Evolutionary conservation across 1,284 basidiomycete species (phyloP), one percentile per base, ranked within the genome.

Genomic region (Athelia psychrophila): DNA sequence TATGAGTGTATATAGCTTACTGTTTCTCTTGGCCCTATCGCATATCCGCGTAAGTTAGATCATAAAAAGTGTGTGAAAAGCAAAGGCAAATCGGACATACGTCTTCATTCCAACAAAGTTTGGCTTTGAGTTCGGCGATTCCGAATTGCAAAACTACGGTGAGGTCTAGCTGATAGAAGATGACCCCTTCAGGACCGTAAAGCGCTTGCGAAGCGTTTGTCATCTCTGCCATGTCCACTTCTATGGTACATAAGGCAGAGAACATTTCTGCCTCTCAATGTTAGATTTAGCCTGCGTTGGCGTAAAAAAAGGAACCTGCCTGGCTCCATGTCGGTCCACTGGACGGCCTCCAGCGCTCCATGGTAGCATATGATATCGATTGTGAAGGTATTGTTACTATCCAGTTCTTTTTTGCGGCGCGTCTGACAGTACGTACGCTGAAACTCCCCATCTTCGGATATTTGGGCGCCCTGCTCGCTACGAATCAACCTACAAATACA

Each of bases 81-180:
- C n/a, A 0, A 47, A 22, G 42, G 9, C 60, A 12, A 10, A 22
- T 10, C 10, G 15, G 12, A 22, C 66, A 47, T 51, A 75, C 77
- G 50, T 74, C 66, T 35, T 78, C 75, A 44, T 56, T 60, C 74
- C 77, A 78, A 25, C 67, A 61, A 33, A 79, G 56, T 49, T 76
- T 72, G 0, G 77, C 77, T 49, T 67, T 71, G 48, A 78, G 62
- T 56, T 79, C 77, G 0, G 78, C 75, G 42, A 75, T 54, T 3
- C 77, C 78, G 44, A 79, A 74, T 10, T 73, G 56, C 32, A 79
- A 53, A n/a, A 78, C 60, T 2, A 79, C 58, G 13, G 73, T 68
- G 52, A 69, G 72, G 1, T 64, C 54, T n/a, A 74, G 49, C 4
- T 54, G 45, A 44, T 71, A 76, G 51, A 75, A 76, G 19, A 51